phyloP scores from a whole-genome alignment of 768 basidiomycete genomes.

The Termitomyces heimii region DNA sequence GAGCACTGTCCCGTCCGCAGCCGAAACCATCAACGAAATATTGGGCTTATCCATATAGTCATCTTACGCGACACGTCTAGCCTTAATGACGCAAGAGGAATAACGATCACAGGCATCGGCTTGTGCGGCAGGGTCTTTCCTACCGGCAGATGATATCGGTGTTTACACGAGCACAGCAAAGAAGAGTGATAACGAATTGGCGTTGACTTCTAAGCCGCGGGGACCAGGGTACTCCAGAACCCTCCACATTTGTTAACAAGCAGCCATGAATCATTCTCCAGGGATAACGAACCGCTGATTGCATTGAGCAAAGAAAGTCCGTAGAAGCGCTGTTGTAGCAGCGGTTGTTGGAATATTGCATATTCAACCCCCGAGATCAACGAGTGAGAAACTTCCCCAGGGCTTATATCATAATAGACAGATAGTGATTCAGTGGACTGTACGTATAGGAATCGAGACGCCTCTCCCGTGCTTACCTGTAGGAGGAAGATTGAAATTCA shows the following conservation, averaged over 20 bases:
- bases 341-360: conserved; percentile 24
- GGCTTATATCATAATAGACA: conserved; percentile 18
- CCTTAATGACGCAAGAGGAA: conserved; percentile 39
- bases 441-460: conserved; percentile 32
- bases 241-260: conserved; percentile 41
- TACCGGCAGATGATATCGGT: conserved; percentile 15
- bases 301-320: conserved; percentile 35
- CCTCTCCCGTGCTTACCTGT: conserved; percentile 29
- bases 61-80: conserved; percentile 41
- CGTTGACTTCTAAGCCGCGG: conserved; percentile 35
- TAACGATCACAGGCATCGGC: conserved; percentile 18
- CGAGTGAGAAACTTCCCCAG: conserved; percentile 17
- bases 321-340: conserved; percentile 28
- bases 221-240: conserved; percentile 25
- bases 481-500: background rate
- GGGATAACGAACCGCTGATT: conserved; percentile 51
- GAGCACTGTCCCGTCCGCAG: conserved; percentile 40
- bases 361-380: conserved; percentile 20
- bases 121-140: background rate
- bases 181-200: conserved; percentile 45
- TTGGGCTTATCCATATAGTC: conserved; percentile 30
- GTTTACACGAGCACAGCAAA: conserved; percentile 42
- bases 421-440: conserved; percentile 32
- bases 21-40: conserved; percentile 29
- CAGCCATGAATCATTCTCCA: conserved; percentile 39